phyloP scores from a whole-genome alignment of 2,329 filamentous ascomycete species.

The Arthrobotrys megalospora region DNA sequence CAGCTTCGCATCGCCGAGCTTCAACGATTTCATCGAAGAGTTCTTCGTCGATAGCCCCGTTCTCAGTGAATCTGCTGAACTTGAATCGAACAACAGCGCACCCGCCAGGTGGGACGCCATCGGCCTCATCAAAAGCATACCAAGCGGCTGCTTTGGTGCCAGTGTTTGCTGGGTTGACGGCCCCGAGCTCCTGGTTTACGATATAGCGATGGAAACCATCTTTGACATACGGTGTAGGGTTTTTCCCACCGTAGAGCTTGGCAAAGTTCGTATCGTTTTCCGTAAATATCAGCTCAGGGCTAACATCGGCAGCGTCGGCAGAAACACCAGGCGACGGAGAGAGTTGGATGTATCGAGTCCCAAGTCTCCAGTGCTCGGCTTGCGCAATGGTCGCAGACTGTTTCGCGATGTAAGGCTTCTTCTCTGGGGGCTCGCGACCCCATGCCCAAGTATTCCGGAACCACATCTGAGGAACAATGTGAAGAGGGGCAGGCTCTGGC shows the following conservation, averaged over 20 bases:
- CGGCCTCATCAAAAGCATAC: constrained; percentile 91
- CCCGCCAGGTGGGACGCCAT: constrained; percentile 88
- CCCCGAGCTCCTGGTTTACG: constrained; percentile 82
- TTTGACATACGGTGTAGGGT: constrained; percentile 83
- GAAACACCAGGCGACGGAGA: constrained; percentile 92
- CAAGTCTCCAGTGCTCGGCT: constrained; percentile 84
- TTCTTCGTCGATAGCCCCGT: constrained; percentile 81
- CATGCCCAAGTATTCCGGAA: constrained; percentile 98
- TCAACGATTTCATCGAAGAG: constrained; percentile 92
- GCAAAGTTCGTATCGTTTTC: constrained; percentile 95
- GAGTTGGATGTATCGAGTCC: constrained; percentile 85
- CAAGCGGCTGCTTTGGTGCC: constrained; percentile 93
- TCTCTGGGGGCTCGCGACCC: constrained; percentile 82
- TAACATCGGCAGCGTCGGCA: constrained; percentile 82
- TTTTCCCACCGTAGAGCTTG: constrained; percentile 81
- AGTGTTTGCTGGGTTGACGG: constrained; percentile 82
- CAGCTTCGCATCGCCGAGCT: constrained; percentile 86
- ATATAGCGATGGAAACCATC: constrained; percentile 94
- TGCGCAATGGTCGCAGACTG: constrained; percentile 78
- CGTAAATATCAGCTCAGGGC: constrained; percentile 89
- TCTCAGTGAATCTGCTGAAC: constrained; percentile 80
- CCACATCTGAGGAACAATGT: constrained; percentile 95
- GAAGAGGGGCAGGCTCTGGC: constrained; percentile 87
- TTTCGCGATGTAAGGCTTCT: constrained; percentile 83
- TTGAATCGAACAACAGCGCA: constrained; percentile 96